Evolutionary conservation across 805 yeast species (phyloP).

Genomic region (Ogataea salicorniae): DNA sequence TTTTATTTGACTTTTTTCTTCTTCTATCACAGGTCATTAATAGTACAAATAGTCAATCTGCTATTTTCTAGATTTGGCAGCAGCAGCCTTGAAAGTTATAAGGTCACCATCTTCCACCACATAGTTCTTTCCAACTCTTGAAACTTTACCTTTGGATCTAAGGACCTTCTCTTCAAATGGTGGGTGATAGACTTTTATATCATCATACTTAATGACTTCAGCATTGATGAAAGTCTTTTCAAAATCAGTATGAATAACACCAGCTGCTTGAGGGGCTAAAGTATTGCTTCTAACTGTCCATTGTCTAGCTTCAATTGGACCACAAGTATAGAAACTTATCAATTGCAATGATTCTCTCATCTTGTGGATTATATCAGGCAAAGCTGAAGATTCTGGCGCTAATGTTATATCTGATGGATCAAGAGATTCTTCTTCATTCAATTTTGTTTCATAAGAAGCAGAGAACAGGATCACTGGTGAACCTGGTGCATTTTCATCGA

Average conservation of each 20-base stretch:
- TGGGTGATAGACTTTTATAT: slow-evolving; percentile 59
- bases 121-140: slow-evolving; percentile 91
- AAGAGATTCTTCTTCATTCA: slow-evolving; percentile 9
- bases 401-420: slow-evolving; percentile 3
- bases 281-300: slow-evolving; percentile 95
- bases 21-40: neutral
- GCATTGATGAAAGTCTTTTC: slow-evolving; percentile 94
- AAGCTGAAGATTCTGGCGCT: slow-evolving; percentile 68
- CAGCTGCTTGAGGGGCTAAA: slow-evolving; percentile 98
- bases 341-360: slow-evolving; percentile 86
- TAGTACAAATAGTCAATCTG: neutral
- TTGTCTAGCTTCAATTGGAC: slow-evolving; percentile 94
- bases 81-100: slow-evolving; percentile 89
- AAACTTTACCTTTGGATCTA: slow-evolving; percentile 82
- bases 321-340: slow-evolving; percentile 93
- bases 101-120: slow-evolving; percentile 94
- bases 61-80: slow-evolving; percentile 19
- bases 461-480: slow-evolving; percentile 34
- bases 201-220: slow-evolving; percentile 82
- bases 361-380: slow-evolving; percentile 78
- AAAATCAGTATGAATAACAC: slow-evolving; percentile 93
- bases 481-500: slow-evolving; percentile 80
- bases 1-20: no score
- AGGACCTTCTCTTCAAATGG: slow-evolving; percentile 70
- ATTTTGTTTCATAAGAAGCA: slow-evolving; percentile 28